phyloP scores from a whole-genome alignment of 1,284 basidiomycete species.

The Cryptococcus sp. region DNA sequence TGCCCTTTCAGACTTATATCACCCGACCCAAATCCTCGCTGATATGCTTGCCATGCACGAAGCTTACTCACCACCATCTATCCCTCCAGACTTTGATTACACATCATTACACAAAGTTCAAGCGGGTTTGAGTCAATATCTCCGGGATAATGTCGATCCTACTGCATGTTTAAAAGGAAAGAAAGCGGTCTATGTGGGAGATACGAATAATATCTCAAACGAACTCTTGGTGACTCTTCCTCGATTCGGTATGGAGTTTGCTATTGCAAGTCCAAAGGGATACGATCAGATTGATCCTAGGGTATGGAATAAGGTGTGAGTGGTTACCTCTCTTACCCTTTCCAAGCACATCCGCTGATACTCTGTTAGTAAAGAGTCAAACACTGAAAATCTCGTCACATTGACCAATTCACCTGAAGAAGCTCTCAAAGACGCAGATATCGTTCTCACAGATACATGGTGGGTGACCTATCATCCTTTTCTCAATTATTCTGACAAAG shows the following conservation, averaged over 20 bases:
- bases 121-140: not conserved
- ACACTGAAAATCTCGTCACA: slow-evolving; percentile 31
- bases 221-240: slow-evolving; percentile 96
- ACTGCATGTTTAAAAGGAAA: slow-evolving; percentile 49
- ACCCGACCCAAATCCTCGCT: slow-evolving; percentile 92
- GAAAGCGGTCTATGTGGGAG: slow-evolving; percentile 89
- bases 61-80: slow-evolving; percentile 29
- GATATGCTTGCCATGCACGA: slow-evolving; percentile 89
- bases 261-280: slow-evolving; percentile 71
- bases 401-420: slow-evolving; percentile 60
- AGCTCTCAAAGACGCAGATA: slow-evolving; percentile 83
- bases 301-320: slow-evolving; percentile 71
- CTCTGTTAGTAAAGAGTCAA: slow-evolving; percentile 36
- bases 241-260: slow-evolving; percentile 79
- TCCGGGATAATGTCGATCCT: slow-evolving; percentile 9
- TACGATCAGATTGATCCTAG: slow-evolving; percentile 62
- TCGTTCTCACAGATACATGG: slow-evolving; percentile 96
- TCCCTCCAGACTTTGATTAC: not conserved
- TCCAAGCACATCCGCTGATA: not conserved
- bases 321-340: slow-evolving; percentile 1
- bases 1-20: slow-evolving; percentile 91
- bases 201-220: slow-evolving; percentile 92
- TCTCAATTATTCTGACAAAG: not conserved
- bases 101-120: no score
- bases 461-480: slow-evolving; percentile 40